Base-by-base conservation (phyloP, 768 basidiomycete species). In the Termitomyces sp. region DNA sequence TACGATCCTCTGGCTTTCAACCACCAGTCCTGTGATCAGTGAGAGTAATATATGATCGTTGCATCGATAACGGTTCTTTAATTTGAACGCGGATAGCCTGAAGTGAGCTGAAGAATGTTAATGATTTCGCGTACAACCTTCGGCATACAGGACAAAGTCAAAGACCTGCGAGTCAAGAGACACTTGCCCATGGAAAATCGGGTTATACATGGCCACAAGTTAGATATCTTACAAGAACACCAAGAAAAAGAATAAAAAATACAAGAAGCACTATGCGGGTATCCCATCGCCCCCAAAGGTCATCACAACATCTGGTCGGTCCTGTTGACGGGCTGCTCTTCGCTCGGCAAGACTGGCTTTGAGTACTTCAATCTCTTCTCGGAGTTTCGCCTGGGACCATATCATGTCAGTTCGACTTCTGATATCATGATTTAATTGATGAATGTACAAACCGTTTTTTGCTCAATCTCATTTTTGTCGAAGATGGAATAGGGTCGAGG, bases 401-500 rank as follows among this genome's bases (percentile, higher is more conserved):
- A 14, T 2, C 22, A 42, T 24, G 4, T 43, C 20, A 22, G n/a
- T 8, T 50, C 4, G 34, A 27, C 22, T 1, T n/a, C 3, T 4
- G 4, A 34, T 32, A 30, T 43, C 8, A 43, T 53, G 5, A 24
- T 49, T 22, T n/a, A 18, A 6, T n/a, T 18, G 18, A 52, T 30
- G 26, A 52, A n/a, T 18, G 20, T 2, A 76, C 83, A 37, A 57
- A 84, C 88, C 55, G 76, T 69, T 68, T 85, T 85, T 34, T 73
- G 73, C 53, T 86, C 83, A 5, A 90, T 65, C 5, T 87, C 84
- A 9, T 72, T 58, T 61, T 80, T 75, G 65, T 84, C 73, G 67
- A 89, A 89, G 52, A 84, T 80, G 5, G 84, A 83, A 63, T 82
- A 88, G 5, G 87, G 79, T 1, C 76, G 66, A 1, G 75, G 71